These are phyloP conservation scores for Castanea crenata DNA, from an alignment of 306 rosid species.

Conservation along the genomic window DNA sequence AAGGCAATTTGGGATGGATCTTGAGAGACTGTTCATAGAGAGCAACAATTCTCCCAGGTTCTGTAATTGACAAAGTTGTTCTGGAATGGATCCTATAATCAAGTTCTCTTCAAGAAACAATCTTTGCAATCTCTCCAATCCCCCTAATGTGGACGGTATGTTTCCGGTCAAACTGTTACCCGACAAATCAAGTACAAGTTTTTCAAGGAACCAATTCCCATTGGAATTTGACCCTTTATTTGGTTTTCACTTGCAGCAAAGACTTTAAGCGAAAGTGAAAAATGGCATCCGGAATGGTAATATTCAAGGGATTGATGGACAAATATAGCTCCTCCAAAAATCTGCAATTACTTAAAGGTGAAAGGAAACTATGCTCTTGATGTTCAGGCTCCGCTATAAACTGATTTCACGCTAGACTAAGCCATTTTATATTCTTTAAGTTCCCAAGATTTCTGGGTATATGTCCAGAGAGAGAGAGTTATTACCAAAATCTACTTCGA, in stretches of 20 bases:
- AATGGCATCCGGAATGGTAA: not conserved
- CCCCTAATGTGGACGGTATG: not conserved
- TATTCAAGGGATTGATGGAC: not conserved
- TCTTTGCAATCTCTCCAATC: not conserved
- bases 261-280: not conserved
- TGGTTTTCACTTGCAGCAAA: no score
- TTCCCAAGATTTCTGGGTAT: not conserved
- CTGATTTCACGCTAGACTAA: not conserved
- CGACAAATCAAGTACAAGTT: no score
- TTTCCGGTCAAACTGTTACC: no score
- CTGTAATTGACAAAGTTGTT: not conserved
- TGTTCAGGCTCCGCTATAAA: not conserved
- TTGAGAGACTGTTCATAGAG: no score
- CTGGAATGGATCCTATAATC: not conserved
- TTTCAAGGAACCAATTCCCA: no score
- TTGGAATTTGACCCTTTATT: no score
- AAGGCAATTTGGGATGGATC: no score
- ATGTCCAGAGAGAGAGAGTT: not conserved
- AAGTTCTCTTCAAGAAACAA: not conserved
- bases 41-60: no score
- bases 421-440: not conserved
- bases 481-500: rapidly evolving
- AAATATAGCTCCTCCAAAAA: not conserved
- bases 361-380: not conserved
- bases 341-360: not conserved